These are phyloP conservation scores for Sporothrix euskadiensis DNA, from an alignment of 2,329 filamentous ascomycete species.

Conservation along the genomic window DNA sequence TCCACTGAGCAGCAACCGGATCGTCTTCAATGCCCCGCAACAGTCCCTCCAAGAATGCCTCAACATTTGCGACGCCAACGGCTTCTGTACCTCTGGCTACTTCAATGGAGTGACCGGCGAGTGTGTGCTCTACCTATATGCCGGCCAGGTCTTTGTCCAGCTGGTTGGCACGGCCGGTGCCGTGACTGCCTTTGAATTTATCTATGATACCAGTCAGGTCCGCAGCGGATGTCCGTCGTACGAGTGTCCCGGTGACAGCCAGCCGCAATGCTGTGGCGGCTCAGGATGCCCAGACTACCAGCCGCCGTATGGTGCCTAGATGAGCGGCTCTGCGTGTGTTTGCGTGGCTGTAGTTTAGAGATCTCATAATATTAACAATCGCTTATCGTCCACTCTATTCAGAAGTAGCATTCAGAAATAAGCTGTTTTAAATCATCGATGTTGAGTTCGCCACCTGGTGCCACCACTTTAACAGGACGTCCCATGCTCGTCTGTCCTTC, in stretches of 20 bases:
- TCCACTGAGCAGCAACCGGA: background rate
- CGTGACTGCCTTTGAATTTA: background rate
- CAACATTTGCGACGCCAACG: background rate
- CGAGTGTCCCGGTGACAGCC: background rate
- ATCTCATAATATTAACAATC: no score
- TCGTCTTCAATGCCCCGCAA: background rate
- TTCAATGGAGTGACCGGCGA: background rate
- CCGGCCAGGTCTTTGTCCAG: background rate
- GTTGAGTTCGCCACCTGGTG: no score
- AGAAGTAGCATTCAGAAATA: no score
- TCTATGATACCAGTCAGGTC: background rate
- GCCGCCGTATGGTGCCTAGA: background rate
- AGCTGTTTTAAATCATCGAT: no score
- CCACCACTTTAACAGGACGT: no score
- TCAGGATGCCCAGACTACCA: background rate
- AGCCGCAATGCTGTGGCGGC: background rate
- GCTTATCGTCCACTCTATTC: no score
- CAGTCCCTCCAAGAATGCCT: background rate
- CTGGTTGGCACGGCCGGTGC: background rate
- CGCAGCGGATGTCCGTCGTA: background rate
- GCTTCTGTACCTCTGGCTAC: background rate
- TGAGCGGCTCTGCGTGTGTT: no score
- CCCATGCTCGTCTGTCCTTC: no score
- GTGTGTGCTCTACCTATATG: background rate
- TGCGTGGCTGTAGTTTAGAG: no score